Conservation (phyloP, 495 filamentous ascomycete species). For the Cercophora samala region DNA sequence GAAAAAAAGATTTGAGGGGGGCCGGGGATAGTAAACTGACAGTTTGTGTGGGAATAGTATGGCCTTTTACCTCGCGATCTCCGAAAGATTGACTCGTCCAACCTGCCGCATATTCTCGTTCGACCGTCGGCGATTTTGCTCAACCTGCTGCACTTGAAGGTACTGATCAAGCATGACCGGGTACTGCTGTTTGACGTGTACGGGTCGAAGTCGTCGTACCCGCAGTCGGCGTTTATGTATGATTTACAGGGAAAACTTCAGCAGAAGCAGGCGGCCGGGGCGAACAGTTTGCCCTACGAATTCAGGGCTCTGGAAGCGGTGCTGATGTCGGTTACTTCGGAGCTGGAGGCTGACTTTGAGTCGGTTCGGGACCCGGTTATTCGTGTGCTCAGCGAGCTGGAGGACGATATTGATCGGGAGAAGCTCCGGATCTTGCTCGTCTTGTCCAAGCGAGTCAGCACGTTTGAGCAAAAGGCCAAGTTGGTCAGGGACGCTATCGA, state of each 20-base stretch:
- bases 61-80: slow-evolving; percentile 93
- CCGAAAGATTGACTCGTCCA: slow-evolving; percentile 96
- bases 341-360: slow-evolving; percentile 89
- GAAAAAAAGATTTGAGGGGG: not conserved
- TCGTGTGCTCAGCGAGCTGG: slow-evolving; percentile 78
- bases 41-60: slow-evolving; percentile 57
- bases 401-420: slow-evolving; percentile 95
- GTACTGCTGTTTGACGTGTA: slow-evolving; percentile 95
- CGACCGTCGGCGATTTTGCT: slow-evolving; percentile 92
- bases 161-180: slow-evolving; percentile 89
- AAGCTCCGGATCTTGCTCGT: slow-evolving; percentile 86
- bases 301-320: slow-evolving; percentile 78
- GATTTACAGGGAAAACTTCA: slow-evolving; percentile 67
- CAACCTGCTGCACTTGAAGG: slow-evolving; percentile 88
- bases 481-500: slow-evolving; percentile 93
- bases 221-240: slow-evolving; percentile 95
- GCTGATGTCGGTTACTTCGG: slow-evolving; percentile 76
- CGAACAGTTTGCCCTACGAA: slow-evolving; percentile 62
- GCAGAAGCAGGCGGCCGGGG: slow-evolving; percentile 48
- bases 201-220: slow-evolving; percentile 89
- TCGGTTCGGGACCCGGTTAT: slow-evolving; percentile 89
- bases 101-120: slow-evolving; percentile 93
- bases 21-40: not conserved
- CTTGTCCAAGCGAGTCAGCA: slow-evolving; percentile 90
- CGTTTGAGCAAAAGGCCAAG: slow-evolving; percentile 95